Evolutionary conservation across 352 stramenopile species (phyloP).

Genomic region (Phytophthora agathidicida): DNA sequence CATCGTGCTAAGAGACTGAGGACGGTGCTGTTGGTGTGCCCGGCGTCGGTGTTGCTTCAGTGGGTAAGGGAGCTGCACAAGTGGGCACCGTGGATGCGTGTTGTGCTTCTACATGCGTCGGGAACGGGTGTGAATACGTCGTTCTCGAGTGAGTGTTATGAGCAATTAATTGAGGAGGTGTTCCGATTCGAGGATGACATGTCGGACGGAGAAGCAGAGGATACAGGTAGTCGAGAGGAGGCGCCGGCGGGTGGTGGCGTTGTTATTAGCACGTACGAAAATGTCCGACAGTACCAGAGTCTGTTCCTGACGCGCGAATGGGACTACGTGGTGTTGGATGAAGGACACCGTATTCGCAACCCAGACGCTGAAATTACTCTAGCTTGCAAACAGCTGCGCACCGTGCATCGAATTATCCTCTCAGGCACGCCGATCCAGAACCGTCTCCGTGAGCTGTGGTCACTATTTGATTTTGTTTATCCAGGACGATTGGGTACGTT

Average conservation of each 20-base stretch:
- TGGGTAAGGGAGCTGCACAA: constrained; percentile 96
- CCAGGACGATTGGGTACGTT: constrained; percentile 97
- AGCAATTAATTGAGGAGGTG: constrained; percentile 71
- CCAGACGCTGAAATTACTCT: constrained; percentile 96
- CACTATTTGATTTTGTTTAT: constrained; percentile 99
- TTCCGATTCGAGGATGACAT: constrained; percentile 36
- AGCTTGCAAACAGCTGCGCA: constrained; percentile 92
- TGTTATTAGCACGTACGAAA: constrained; percentile 98
- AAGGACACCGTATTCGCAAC: constrained; percentile 99
- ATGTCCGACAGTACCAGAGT: constrained; percentile 91
- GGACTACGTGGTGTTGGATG: constrained; percentile 98
- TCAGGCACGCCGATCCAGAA: constrained; percentile 95
- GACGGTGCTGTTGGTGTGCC: constrained; percentile 92
- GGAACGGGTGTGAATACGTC: constrained; percentile 56
- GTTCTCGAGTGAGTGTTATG: constrained; percentile 48
- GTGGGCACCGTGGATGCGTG: constrained; percentile 90
- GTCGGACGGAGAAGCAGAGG: constrained; percentile 18
- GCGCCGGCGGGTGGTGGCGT: constrained; percentile 71
- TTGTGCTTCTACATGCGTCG: constrained; percentile 91
- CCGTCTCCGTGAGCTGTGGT: constrained; percentile 97
- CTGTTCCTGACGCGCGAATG: constrained; percentile 92
- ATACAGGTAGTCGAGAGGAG: constrained; percentile 9
- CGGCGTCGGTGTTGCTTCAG: constrained; percentile 96
- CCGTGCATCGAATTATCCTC: constrained; percentile 92
- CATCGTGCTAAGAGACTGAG: constrained; percentile 59